Percentiles rank a stretch among this genome's conserved stretches.
Evolutionary conservation across 2,329 filamentous ascomycete genomes (phyloP).

Genomic region (Aspergillus novofumigatus): DNA sequence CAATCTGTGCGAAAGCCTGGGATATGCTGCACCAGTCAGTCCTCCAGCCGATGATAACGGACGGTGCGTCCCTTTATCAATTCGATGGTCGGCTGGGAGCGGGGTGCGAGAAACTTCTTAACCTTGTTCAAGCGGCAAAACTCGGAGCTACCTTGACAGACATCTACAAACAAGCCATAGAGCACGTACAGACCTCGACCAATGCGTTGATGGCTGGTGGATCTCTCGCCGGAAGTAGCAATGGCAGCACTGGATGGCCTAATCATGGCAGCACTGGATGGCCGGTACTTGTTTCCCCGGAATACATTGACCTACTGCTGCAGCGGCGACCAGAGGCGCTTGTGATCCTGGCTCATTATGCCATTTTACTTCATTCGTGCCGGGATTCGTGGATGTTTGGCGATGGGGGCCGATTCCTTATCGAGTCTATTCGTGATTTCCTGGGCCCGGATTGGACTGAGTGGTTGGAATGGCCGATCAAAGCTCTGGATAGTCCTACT

Average conservation of each 20-base stretch:
- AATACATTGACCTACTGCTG: conserved; percentile 28
- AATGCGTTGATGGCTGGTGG: background rate
- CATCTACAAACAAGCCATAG: conserved; percentile 7
- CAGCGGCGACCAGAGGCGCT: conserved; percentile 35
- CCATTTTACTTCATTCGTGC: conserved; percentile 32
- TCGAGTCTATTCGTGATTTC: conserved; percentile 18
- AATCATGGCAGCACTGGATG: conserved; percentile 15
- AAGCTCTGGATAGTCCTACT: background rate
- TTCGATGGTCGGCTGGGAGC: conserved; percentile 2
- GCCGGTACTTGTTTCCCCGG: conserved; percentile 24
- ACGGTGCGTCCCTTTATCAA: background rate
- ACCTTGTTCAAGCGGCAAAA: conserved; percentile 6
- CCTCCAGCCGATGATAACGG: conserved; percentile 8
- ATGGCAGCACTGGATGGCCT: conserved; percentile 21
- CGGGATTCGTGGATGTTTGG: conserved; percentile 33
- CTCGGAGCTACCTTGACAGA: conserved; percentile 1
- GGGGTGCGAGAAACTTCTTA: conserved; percentile 5
- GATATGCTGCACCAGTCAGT: conserved; percentile 10
- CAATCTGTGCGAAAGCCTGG: conserved; percentile 12
- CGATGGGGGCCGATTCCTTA: conserved; percentile 26
- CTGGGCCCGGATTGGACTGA: conserved; percentile 24
- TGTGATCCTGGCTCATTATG: conserved; percentile 37
- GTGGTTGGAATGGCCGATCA: conserved; percentile 26
- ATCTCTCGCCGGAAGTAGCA: background rate
- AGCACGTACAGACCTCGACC: conserved; percentile 7